phyloP scores from a whole-genome alignment of 305 asterid genomes.

The Plantago rigida region DNA sequence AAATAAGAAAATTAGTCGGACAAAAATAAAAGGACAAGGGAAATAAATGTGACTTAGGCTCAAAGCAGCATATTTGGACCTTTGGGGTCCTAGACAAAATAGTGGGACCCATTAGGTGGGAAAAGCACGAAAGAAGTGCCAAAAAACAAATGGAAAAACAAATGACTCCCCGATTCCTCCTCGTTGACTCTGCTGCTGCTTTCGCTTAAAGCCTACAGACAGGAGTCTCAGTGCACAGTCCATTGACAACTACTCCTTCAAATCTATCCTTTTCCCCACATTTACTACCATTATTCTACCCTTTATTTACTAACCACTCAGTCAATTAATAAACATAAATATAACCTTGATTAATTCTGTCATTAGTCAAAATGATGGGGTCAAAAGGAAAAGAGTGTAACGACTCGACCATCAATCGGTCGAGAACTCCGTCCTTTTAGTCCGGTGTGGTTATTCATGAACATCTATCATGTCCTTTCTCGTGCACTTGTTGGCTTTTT shows the following conservation, averaged over 20 bases:
- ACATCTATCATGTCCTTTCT: too few relatives aligned
- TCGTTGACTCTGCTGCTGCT: slow-evolving; percentile 18
- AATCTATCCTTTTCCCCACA: not conserved
- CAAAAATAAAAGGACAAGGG: too few relatives aligned
- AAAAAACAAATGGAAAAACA: not conserved
- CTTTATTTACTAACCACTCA: not conserved
- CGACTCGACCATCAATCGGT: too few relatives aligned
- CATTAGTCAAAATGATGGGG: too few relatives aligned
- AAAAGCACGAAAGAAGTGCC: slow-evolving; percentile 8
- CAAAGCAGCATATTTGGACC: slow-evolving; percentile 22
- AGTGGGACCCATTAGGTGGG: not conserved
- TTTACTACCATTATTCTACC: not conserved
- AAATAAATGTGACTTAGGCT: too few relatives aligned
- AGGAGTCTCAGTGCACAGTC: slow-evolving; percentile 15
- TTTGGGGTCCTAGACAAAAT: slow-evolving; percentile 14
- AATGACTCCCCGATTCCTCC: slow-evolving; percentile 6
- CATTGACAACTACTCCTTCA: slow-evolving; percentile 12
- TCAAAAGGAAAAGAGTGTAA: too few relatives aligned
- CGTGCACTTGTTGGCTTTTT: too few relatives aligned
- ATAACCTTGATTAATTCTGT: too few relatives aligned
- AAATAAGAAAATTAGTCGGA: too few relatives aligned
- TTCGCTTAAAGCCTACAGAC: slow-evolving; percentile 10
- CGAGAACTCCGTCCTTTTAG: too few relatives aligned
- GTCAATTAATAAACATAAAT: too few relatives aligned
- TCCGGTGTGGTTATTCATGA: too few relatives aligned